These are phyloP conservation scores for Fomitopsis schrenkii DNA, from an alignment of 1,284 basidiomycete species.

Conservation along the genomic window DNA sequence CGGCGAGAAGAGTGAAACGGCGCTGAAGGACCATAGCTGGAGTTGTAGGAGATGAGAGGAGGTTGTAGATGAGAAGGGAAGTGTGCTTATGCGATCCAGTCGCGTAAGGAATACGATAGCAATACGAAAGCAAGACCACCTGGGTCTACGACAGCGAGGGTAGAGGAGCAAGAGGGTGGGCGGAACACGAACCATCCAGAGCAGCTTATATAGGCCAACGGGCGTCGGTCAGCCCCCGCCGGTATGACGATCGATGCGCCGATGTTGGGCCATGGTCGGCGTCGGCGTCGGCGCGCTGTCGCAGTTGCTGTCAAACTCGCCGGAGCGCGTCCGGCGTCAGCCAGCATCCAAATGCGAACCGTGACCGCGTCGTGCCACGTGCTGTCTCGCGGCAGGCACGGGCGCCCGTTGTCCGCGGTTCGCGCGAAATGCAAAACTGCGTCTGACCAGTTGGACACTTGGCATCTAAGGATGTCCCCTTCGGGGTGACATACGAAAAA, in stretches of 20 bases:
- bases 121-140: conserved; percentile 28
- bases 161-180: conserved; percentile 15
- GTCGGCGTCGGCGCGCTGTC: neutral
- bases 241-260: neutral
- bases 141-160: conserved; percentile 19
- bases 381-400: neutral
- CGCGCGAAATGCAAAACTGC: conserved; percentile 1
- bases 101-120: conserved; percentile 21
- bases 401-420: neutral
- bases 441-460: neutral
- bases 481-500: conserved; percentile 23
- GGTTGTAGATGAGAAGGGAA: conserved; percentile 2
- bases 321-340: neutral
- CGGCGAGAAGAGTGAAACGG: conserved; percentile 43
- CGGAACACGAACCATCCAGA: conserved; percentile 5
- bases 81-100: conserved; percentile 15
- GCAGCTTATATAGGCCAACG: neutral
- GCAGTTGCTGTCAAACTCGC: neutral
- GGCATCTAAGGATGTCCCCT: conserved; percentile 9
- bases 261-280: neutral
- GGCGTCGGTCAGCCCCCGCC: conserved; percentile 1
- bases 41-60: neutral
- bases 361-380: neutral
- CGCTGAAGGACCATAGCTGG: conserved; percentile 41
- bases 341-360: neutral